phyloP scores from a whole-genome alignment of 768 basidiomycete species.

The Amanita jacksonii region DNA sequence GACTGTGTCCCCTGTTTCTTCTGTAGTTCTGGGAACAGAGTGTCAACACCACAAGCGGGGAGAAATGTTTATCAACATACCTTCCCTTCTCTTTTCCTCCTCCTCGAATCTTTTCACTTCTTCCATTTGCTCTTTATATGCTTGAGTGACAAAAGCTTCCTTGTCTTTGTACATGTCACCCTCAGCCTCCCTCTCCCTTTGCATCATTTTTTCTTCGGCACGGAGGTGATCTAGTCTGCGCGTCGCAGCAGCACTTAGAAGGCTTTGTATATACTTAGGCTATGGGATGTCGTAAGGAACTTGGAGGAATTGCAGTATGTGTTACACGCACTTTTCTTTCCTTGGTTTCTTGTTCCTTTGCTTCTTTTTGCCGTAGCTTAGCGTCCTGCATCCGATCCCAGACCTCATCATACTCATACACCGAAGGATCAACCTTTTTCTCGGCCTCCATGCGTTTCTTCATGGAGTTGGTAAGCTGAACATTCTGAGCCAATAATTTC shows the following conservation, averaged over 20 bases:
- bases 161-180: conserved; percentile 92
- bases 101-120: conserved; percentile 86
- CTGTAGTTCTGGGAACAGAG: conserved; percentile 37
- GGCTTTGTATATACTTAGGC: conserved; percentile 89
- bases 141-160: conserved; percentile 95
- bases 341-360: conserved; percentile 65
- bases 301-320: neutral
- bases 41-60: neutral
- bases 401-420: conserved; percentile 94
- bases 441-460: conserved; percentile 74
- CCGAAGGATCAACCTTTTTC: conserved; percentile 66
- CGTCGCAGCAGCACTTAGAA: conserved; percentile 77
- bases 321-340: conserved; percentile 60
- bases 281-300: conserved; percentile 18
- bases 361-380: conserved; percentile 62
- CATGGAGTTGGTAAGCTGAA: conserved; percentile 50
- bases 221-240: conserved; percentile 81
- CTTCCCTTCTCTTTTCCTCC: conserved; percentile 84
- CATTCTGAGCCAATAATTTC: conserved; percentile 47
- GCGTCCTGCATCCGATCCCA: conserved; percentile 94
- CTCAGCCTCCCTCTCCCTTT: conserved; percentile 84
- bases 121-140: conserved; percentile 94
- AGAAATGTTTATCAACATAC: conserved; percentile 32
- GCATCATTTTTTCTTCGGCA: conserved; percentile 98
- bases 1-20: conserved; percentile 48